Evolutionary conservation across 2,329 filamentous ascomycete genomes (phyloP).

Genomic region (Coleophoma crateriformis): DNA sequence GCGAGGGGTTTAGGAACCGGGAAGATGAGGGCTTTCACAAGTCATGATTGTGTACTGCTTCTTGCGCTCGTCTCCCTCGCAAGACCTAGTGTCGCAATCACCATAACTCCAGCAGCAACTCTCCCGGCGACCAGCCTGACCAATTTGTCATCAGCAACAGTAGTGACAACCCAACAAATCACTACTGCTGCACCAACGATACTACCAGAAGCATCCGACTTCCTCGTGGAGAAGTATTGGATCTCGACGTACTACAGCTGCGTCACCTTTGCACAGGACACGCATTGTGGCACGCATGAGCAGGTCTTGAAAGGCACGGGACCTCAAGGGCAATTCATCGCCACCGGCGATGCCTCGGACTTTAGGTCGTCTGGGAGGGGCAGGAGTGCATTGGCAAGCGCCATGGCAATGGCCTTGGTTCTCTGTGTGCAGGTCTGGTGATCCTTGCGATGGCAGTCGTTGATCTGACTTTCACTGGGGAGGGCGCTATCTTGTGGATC

Average conservation of each 20-base stretch:
- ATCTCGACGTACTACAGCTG: slow-evolving; percentile 1
- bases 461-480: too few species aligned
- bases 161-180: background rate
- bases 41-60: too few species aligned
- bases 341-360: background rate
- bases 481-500: too few species aligned
- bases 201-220: background rate
- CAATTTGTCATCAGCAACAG: background rate
- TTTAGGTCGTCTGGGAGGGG: background rate
- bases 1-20: too few species aligned
- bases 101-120: background rate
- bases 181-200: background rate
- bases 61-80: too few species aligned
- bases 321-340: background rate
- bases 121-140: background rate
- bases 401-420: too few species aligned
- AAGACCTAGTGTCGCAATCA: background rate
- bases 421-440: too few species aligned
- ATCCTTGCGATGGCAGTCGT: too few species aligned
- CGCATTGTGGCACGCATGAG: background rate
- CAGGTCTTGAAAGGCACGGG: background rate
- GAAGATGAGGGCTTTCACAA: too few species aligned
- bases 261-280: background rate
- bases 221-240: background rate
- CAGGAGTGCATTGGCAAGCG: too few species aligned